phyloP scores from a whole-genome alignment of 2,329 filamentous ascomycete species.

The Phoma herbarum region DNA sequence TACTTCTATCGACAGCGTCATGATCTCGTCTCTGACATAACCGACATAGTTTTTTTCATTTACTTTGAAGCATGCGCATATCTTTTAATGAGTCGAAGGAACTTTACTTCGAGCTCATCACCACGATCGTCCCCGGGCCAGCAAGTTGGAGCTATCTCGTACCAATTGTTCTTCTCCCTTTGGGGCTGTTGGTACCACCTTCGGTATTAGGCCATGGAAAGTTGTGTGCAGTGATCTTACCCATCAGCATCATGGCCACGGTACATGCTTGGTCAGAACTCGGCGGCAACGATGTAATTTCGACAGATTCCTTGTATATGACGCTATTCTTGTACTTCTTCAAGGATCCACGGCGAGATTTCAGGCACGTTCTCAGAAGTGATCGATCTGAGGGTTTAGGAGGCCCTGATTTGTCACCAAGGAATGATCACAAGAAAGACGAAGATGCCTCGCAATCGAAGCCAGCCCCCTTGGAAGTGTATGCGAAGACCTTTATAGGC shows the following conservation, averaged over 20 bases:
- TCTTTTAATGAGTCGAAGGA: constrained; percentile 6
- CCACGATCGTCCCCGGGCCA: constrained; percentile 20
- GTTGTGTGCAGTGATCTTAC: constrained; percentile 11
- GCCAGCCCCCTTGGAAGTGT: background rate
- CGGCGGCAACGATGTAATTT: constrained; percentile 20
- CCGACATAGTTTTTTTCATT: background rate
- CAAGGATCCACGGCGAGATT: constrained; percentile 18
- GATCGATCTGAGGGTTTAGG: background rate
- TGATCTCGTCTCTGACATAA: background rate
- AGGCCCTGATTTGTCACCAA: background rate
- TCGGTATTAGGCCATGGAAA: constrained; percentile 10
- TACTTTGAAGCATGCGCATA: background rate
- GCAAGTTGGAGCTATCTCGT: constrained; percentile 19
- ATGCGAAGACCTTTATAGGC: constrained; percentile 9
- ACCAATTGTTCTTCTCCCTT: constrained; percentile 13
- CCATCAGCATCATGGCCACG: constrained; percentile 17
- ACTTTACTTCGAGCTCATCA: constrained; percentile 16
- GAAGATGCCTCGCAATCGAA: background rate
- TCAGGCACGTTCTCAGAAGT: constrained; percentile 9
- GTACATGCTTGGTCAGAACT: constrained; percentile 12
- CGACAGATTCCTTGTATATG: constrained; percentile 18
- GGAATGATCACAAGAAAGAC: background rate
- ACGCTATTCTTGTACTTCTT: constrained; percentile 22
- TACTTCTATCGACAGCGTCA: constrained; percentile 1
- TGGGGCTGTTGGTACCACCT: constrained; percentile 19